Evolutionary conservation across 2,329 filamentous ascomycete genomes (phyloP).

Genomic region (Aplosporella prunicola): DNA sequence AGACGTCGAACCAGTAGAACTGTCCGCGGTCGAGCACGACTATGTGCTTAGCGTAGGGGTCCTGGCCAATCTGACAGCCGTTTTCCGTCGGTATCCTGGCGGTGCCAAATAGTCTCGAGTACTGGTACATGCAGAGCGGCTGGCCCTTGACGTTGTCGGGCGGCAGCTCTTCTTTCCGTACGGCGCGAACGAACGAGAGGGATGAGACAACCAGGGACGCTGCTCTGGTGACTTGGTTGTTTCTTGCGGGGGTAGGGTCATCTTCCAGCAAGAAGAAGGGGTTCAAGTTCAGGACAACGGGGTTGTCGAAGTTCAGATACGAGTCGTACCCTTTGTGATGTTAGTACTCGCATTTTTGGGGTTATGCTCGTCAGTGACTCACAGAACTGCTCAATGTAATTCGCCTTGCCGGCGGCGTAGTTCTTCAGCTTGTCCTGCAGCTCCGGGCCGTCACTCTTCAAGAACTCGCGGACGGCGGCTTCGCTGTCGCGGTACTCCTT

Average conservation of each 20-base stretch:
- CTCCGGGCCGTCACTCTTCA: slow-evolving; percentile 69
- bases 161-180: slow-evolving; percentile 83
- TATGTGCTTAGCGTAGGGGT: slow-evolving; percentile 84
- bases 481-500: slow-evolving; percentile 78
- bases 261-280: slow-evolving; percentile 97
- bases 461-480: slow-evolving; percentile 71
- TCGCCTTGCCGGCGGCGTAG: slow-evolving; percentile 83
- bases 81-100: slow-evolving; percentile 88
- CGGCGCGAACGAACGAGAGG: slow-evolving; percentile 83
- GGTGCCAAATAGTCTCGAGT: slow-evolving; percentile 88
- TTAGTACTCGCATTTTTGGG: not conserved
- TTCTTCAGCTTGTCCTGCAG: slow-evolving; percentile 82
- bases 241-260: slow-evolving; percentile 89
- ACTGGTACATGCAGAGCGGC: slow-evolving; percentile 96
- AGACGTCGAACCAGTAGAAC: slow-evolving; percentile 97
- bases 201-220: slow-evolving; percentile 87
- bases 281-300: slow-evolving; percentile 93
- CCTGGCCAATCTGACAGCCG: slow-evolving; percentile 92
- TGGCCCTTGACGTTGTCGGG: slow-evolving; percentile 77
- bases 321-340: slow-evolving; percentile 78
- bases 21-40: slow-evolving; percentile 91
- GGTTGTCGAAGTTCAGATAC: slow-evolving; percentile 95
- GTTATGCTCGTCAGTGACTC: slow-evolving; percentile 27
- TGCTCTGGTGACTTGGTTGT: slow-evolving; percentile 91
- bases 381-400: slow-evolving; percentile 99